Evolutionary conservation across 2,329 filamentous ascomycete genomes (phyloP).

Genomic region (Hypoxylon sp.): DNA sequence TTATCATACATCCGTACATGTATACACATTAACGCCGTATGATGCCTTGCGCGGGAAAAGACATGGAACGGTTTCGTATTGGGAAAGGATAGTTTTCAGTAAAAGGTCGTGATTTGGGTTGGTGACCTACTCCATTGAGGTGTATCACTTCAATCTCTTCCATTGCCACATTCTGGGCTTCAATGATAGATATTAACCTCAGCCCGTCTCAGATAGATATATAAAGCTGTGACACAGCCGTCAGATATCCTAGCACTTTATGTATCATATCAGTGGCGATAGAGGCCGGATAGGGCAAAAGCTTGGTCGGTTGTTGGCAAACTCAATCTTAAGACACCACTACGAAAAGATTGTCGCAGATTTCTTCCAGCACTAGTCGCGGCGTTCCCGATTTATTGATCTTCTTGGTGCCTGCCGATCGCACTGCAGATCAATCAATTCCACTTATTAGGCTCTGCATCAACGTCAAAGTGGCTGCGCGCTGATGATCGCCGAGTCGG

Average conservation of each 20-base stretch:
- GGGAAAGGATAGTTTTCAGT: slow-evolving; percentile 12
- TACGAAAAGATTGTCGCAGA: slow-evolving; percentile 14
- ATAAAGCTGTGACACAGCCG: neutral
- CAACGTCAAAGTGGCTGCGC: slow-evolving; percentile 21
- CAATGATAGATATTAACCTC: neutral
- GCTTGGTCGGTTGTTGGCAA: slow-evolving; percentile 17
- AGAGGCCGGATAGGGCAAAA: slow-evolving; percentile 18
- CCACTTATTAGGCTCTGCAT: slow-evolving; percentile 28
- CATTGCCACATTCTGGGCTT: neutral
- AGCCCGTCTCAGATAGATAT: slow-evolving; percentile 9
- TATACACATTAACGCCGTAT: slow-evolving; percentile 32
- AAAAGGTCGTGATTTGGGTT: neutral
- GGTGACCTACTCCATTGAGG: neutral
- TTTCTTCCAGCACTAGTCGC: slow-evolving; percentile 9
- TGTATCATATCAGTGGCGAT: slow-evolving; percentile 14
- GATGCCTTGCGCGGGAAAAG: slow-evolving; percentile 11
- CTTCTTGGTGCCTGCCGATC: slow-evolving; percentile 31
- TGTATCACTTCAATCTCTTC: slow-evolving; percentile 18
- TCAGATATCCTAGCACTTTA: slow-evolving; percentile 10
- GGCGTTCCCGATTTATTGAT: slow-evolving; percentile 23
- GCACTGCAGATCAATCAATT: slow-evolving; percentile 24
- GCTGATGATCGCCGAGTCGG: slow-evolving; percentile 22
- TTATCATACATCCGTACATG: slow-evolving; percentile 40
- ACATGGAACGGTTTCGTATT: slow-evolving; percentile 13
- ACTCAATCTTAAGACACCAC: slow-evolving; percentile 12